These are phyloP conservation scores for Tolypocladium album DNA, from an alignment of 2,329 filamentous ascomycete genomes.

Conservation along the genomic window DNA sequence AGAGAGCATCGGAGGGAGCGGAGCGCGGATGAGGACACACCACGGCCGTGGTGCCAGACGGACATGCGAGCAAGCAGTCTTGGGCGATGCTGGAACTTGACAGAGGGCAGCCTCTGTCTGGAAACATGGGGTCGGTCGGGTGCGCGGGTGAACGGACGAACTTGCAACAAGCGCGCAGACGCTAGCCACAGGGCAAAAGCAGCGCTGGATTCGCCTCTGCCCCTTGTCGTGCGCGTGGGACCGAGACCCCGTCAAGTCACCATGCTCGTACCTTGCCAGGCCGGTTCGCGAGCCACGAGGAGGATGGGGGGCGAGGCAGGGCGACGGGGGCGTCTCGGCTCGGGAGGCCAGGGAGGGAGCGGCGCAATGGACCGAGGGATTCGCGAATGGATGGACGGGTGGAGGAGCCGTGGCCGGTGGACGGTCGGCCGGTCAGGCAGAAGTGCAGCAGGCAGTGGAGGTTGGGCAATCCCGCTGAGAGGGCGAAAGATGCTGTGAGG, in stretches of 20 bases:
- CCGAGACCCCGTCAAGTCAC: not conserved
- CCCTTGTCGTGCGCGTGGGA: not conserved
- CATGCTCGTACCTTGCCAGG: not conserved
- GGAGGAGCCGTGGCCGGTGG: conserved; percentile 5
- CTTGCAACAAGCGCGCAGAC: conserved; percentile 18
- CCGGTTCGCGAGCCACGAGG: not conserved
- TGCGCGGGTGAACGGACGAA: not conserved
- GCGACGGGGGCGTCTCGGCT: not conserved
- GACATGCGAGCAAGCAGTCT: not conserved
- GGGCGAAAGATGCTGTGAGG: conserved; percentile 1
- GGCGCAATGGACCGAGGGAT: not conserved
- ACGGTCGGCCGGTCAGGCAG: conserved; percentile 5
- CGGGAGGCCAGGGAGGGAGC: conserved; percentile 1
- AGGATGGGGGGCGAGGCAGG: not conserved
- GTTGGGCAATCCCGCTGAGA: conserved; percentile 11
- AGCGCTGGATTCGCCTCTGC: conserved; percentile 10
- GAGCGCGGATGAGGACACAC: not conserved
- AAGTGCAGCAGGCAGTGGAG: conserved; percentile 11
- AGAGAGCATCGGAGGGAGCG: not conserved
- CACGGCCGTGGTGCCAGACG: not conserved
- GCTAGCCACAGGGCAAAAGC: conserved; percentile 17
- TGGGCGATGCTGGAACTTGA: not conserved
- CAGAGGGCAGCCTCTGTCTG: not conserved
- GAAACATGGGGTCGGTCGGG: not conserved
- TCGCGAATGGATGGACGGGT: conserved; percentile 8